These are phyloP conservation scores for Carex scoparia DNA, from an alignment of 176 grass and related monocot species.

Conservation along the genomic window DNA sequence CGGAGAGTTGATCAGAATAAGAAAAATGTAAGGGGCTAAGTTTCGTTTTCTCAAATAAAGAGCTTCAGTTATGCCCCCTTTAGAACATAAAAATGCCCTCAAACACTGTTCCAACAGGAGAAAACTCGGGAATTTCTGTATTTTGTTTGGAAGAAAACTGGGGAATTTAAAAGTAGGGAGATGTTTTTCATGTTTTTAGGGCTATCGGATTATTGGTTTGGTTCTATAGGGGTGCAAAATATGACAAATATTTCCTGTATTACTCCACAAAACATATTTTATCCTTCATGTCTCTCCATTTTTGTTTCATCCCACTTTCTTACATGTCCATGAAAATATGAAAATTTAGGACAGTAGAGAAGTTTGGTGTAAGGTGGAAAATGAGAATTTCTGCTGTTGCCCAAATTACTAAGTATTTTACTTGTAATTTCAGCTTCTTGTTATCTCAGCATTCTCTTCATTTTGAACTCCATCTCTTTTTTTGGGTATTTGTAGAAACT, in stretches of 20 bases:
- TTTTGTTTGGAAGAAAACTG: background rate
- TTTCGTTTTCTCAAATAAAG: background rate
- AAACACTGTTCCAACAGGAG: background rate
- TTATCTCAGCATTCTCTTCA: background rate
- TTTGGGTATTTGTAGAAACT: constrained; percentile 42
- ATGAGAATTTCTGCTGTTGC: background rate
- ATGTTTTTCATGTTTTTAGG: background rate
- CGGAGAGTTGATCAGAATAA: constrained; percentile 47
- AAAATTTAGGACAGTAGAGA: background rate
- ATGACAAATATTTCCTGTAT: background rate
- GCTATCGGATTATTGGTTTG: background rate
- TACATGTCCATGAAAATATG: background rate
- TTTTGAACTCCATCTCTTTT: background rate
- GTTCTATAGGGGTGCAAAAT: background rate
- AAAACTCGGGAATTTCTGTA: background rate
- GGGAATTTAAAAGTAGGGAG: background rate
- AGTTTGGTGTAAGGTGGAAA: background rate
- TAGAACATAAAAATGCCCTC: background rate
- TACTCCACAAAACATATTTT: background rate
- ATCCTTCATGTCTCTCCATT: background rate
- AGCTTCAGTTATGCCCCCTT: background rate
- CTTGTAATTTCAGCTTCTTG: constrained; percentile 17
- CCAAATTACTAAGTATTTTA: background rate
- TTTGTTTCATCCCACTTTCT: background rate
- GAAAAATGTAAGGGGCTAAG: constrained; percentile 49